Evolutionary conservation across 1,284 basidiomycete species (phyloP), one percentile per base, ranked within the genome.

Genomic region (Testicularia cyperi): DNA sequence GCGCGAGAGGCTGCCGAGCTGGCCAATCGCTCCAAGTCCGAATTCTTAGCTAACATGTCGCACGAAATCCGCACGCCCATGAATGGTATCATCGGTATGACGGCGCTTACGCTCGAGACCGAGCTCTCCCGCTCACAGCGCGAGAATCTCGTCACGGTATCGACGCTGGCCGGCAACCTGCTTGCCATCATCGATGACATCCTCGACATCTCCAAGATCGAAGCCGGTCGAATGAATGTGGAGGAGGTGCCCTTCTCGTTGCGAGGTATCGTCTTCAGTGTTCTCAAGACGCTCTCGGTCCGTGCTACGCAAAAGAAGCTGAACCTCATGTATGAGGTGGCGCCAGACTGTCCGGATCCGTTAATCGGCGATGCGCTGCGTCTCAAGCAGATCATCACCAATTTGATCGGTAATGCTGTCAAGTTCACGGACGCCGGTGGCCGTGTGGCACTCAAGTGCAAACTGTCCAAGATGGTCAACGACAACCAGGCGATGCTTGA

Each of bases 161-260:
- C 96, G 73, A 92, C 88, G 64, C 81, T 99, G 75, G 95, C 95
- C 1, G 84, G 90, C 53, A 94, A 91, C 21, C 80, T 99, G 67
- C 81, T 99, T 44, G 83, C 96, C 70, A 99, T 99, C 78, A 99
- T 99, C 67, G 72, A 77, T 44, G 74, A 76, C 47, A 76, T 76
- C 32, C 58, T 76, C 38, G 74, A 76, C 40, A 76, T 76, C 41
- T 72, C 69, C 53, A 76, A 76, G 67, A 75, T 76, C 44, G 94
- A 98, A 79, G 94, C 94, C 33, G 95, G 95, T 51, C 86, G 95
- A 16, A 98, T 98, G 95, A 97, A 92, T 4, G 96, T 98, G 86
- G 95, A 99, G 78, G 88, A 92, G 51, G 92, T 97, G 26, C 89
- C 92, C 0, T 99, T 94, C 80, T 97, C 92, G n/a, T 83, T 97